Base-by-base conservation (phyloP, 1,284 basidiomycete genomes). In the Moesziomyces parantarcticus region DNA sequence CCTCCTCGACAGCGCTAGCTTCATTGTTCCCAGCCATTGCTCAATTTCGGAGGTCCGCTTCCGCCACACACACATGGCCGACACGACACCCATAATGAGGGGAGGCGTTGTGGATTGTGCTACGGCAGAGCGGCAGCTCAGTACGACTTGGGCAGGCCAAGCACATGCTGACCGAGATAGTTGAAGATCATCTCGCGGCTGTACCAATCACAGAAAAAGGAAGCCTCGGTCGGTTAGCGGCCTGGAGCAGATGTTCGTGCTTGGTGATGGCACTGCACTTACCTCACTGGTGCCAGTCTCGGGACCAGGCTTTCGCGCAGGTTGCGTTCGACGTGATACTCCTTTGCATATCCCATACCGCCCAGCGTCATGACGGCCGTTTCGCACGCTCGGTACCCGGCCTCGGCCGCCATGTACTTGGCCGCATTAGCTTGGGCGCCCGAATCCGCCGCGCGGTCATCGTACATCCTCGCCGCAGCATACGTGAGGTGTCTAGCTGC, bases 391-490 rank as follows among this genome's bases (percentile, higher is more conserved):
- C 68, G 71, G 56, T 68, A 83, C 11, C 79, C 82, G 23, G 81
- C 80, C 50, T 83, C 81, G 0, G 79, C 77, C 5, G 82, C 80
- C 41, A 83, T 63, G 56, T 81, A 82, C 66, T 84, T 84, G 2
- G 82, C 82, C 18, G 82, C 78, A 41, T 84, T 84, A 21, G 80
- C 79, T 34, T 80, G 77, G 4, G 81, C 82, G 2, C 81, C 82
- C 13, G 78, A 41, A 51, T 82, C 80, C 6, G 62, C 49, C 21
- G 53, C 50, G 26, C 64, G 40, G 18, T 65, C 67, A 18, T 81
- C 71, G 58, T 76, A 82, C 58, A 79, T 63, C 21, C 69, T 55
- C n/a, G 82, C 82, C 8, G 82, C 82, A 23, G 73, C 73, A 23
- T 81, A 77, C 1, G 75, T 76, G 11, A 83, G 59, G 45, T 79